Base-by-base conservation (phyloP, 805 yeast species). In the Blastobotrys parvus region DNA sequence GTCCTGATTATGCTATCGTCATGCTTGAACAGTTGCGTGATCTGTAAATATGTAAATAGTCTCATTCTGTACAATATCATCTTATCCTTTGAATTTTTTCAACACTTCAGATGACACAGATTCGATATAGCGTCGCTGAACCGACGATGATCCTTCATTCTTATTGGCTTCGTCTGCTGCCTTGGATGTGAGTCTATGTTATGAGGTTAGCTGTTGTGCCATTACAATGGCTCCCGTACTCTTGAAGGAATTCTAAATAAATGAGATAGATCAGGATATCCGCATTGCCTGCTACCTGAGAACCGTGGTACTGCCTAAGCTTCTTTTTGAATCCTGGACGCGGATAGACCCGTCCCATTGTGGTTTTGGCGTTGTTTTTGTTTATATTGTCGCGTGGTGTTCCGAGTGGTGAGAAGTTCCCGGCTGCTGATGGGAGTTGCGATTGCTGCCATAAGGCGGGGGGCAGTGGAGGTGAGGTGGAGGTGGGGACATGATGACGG, bases 1-100 rank as follows among this genome's bases (percentile, higher is more conserved):
- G 79, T 46, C 95, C 97, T 0, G 71, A 72, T 27, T 74, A 74
- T 3, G 95, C 97, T 0, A 63, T 89, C 21, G 65, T 65, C 11
- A 82, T 80, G 79, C 72, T 84, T 17, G 39, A 46, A 39, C 32
- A 30, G 7, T 22, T 45, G 18, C 47, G 35, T 3, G 19, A 35
- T 5, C 35, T 33, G 35, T 29, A 36, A n/a, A n/a, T n/a, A n/a
- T n/a, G n/a, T n/a, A n/a, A n/a, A n/a, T n/a, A n/a, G n/a, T n/a
- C n/a, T n/a, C n/a, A n/a, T n/a, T n/a, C n/a, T n/a, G n/a, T n/a
- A n/a, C n/a, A n/a, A n/a, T n/a, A n/a, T n/a, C 11, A 11, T 11
- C 29, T 38, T 42, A 48, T 7, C 52, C 54, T 20, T 45, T 27
- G 32, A 51, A 50, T 30, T 40, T 20, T 39, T 45, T 42, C 27